These are phyloP conservation scores for Ophiocordyceps camponoti-leonardi DNA, from an alignment of 2,329 filamentous ascomycete genomes.

Conservation along the genomic window DNA sequence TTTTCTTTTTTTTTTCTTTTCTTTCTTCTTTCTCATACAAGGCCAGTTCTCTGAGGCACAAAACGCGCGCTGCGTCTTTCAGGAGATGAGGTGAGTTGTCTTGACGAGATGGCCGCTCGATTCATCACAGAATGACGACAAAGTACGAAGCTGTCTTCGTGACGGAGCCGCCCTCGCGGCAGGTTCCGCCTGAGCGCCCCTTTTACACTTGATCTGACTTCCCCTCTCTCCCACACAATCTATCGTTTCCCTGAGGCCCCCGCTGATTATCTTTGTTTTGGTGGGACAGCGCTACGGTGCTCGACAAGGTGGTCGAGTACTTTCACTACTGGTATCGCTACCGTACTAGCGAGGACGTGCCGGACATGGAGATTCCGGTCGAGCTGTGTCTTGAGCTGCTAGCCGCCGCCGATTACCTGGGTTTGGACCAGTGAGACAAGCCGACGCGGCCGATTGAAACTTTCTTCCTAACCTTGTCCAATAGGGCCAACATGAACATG, in stretches of 20 bases:
- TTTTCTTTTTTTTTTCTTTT: neutral
- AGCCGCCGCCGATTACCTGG: conserved; percentile 61
- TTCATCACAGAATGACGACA: conserved; percentile 15
- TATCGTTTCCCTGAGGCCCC: neutral
- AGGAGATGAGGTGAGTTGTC: conserved; percentile 52
- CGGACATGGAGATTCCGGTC: conserved; percentile 65
- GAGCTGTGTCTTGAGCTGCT: conserved; percentile 64
- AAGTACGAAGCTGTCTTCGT: conserved; percentile 10
- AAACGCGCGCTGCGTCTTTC: conserved; percentile 47
- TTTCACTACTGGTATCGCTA: conserved; percentile 69
- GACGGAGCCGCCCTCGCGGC: conserved; percentile 27
- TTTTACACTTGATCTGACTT: conserved; percentile 50
- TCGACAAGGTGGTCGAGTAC: conserved; percentile 72
- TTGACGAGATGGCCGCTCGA: no score
- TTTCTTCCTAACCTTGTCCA: conserved; percentile 7
- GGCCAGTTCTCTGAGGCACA: conserved; percentile 48
- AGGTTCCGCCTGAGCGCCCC: conserved; percentile 26
- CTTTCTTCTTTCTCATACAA: conserved; percentile 13
- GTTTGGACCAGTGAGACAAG: conserved; percentile 36
- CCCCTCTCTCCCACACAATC: conserved; percentile 1
- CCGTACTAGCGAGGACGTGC: conserved; percentile 51
- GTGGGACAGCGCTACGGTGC: conserved; percentile 43
- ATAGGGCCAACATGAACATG: conserved; percentile 19
- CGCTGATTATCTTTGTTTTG: conserved; percentile 1
- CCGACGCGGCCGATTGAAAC: neutral